Conservation (phyloP, 2,329 filamentous ascomycete genomes). For the Biscogniauxia sp. region DNA sequence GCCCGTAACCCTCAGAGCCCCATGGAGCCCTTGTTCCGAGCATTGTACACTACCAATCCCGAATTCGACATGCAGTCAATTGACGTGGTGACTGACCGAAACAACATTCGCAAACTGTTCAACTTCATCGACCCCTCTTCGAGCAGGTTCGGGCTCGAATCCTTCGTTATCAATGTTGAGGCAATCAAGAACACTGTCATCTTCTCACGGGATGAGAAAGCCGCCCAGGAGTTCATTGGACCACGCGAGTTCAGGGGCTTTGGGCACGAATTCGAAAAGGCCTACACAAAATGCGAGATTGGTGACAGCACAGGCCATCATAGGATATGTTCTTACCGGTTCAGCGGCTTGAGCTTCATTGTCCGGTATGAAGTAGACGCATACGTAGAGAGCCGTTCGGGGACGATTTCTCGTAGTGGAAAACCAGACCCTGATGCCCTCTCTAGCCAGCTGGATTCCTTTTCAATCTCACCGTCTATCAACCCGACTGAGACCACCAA, state of each 20-base stretch:
- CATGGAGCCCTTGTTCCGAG: slow-evolving; percentile 46
- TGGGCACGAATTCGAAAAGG: slow-evolving; percentile 45
- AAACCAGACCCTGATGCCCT: slow-evolving; percentile 10
- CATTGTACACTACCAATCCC: slow-evolving; percentile 38
- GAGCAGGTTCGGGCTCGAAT: slow-evolving; percentile 24
- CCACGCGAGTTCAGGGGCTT: slow-evolving; percentile 39
- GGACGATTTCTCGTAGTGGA: slow-evolving; percentile 1
- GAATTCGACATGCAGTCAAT: slow-evolving; percentile 36
- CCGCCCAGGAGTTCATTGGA: slow-evolving; percentile 28
- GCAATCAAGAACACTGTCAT: slow-evolving; percentile 36
- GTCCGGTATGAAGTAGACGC: slow-evolving; percentile 44
- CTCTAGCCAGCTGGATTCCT: slow-evolving; percentile 20
- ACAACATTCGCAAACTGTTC: slow-evolving; percentile 49
- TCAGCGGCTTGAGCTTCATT: slow-evolving; percentile 40
- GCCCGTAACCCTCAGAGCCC: slow-evolving; percentile 42
- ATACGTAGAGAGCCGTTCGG: slow-evolving; percentile 29
- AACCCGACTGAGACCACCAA: slow-evolving; percentile 2
- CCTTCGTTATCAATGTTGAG: slow-evolving; percentile 44
- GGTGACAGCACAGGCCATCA: slow-evolving; percentile 42
- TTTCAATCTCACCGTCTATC: slow-evolving; percentile 23
- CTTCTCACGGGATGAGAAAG: slow-evolving; percentile 35
- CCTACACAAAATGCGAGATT: slow-evolving; percentile 37
- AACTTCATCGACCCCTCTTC: slow-evolving; percentile 37
- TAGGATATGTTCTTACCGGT: slow-evolving; percentile 43
- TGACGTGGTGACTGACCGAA: slow-evolving; percentile 45